phyloP scores from a whole-genome alignment of 2,329 filamentous ascomycete species.

The Botryotinia convoluta region DNA sequence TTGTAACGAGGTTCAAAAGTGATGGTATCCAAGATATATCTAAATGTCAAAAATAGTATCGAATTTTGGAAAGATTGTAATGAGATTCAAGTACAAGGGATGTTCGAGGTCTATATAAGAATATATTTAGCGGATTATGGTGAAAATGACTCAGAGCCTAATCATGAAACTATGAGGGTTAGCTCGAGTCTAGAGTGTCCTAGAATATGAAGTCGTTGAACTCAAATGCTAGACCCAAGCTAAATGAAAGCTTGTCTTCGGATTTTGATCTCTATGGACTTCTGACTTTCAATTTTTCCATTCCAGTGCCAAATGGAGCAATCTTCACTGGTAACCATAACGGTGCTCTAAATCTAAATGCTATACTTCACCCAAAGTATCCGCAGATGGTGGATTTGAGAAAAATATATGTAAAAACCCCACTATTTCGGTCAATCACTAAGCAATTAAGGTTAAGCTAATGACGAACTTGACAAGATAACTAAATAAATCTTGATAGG shows the following conservation, averaged over 20 bases:
- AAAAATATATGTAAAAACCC: not conserved
- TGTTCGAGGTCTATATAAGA: not conserved
- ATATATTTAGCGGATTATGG: not conserved
- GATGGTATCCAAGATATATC: not conserved
- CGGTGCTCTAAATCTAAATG: fast-evolving
- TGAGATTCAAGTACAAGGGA: not conserved
- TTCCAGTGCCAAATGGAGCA: not conserved
- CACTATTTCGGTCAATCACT: not conserved
- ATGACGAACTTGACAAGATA: not conserved
- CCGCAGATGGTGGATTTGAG: not conserved
- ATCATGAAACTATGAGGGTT: not conserved
- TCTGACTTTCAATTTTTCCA: not conserved
- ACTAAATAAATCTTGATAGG: not conserved
- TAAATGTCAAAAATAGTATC: not conserved
- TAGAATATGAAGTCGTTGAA: not conserved
- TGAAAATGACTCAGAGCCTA: too few relatives aligned
- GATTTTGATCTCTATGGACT: not conserved
- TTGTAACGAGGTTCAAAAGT: not conserved
- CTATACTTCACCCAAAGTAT: not conserved
- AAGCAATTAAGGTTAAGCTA: not conserved
- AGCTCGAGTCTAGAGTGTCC: not conserved
- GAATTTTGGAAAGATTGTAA: not conserved
- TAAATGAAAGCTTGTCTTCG: too few relatives aligned
- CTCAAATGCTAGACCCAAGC: not conserved
- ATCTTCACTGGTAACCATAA: not conserved